Evolutionary conservation across 2,329 filamentous ascomycete species (phyloP).

Genomic region (Phoma sp.): DNA sequence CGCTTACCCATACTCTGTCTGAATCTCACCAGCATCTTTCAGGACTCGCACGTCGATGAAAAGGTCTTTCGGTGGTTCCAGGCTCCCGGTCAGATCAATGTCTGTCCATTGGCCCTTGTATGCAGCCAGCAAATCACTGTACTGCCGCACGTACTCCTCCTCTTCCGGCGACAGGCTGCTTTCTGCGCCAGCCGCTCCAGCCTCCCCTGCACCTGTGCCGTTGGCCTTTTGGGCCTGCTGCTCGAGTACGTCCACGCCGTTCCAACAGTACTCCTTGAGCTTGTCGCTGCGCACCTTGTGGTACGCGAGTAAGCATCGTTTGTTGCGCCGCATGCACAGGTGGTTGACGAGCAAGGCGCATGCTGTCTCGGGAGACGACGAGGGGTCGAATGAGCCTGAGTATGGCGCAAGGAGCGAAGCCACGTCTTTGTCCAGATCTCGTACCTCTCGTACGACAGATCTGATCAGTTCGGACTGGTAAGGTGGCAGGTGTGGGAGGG

Average conservation of each 20-base stretch:
- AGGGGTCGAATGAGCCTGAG: constrained; percentile 83
- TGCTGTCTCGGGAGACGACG: constrained; percentile 80
- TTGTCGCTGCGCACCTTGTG: constrained; percentile 90
- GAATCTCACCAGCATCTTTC: constrained; percentile 97
- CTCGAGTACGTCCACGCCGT: constrained; percentile 82
- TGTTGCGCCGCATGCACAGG: constrained; percentile 93
- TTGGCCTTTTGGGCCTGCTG: constrained; percentile 50
- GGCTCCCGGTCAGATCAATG: constrained; percentile 89
- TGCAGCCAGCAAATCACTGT: constrained; percentile 88
- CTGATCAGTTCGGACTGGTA: constrained; percentile 94
- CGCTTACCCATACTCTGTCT: constrained; percentile 95
- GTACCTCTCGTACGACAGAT: constrained; percentile 85
- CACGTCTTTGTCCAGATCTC: constrained; percentile 89
- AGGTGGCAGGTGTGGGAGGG: constrained; percentile 81
- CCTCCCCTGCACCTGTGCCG: constrained; percentile 52
- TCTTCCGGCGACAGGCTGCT: constrained; percentile 93
- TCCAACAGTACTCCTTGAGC: constrained; percentile 93
- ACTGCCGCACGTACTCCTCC: constrained; percentile 93
- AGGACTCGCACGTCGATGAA: constrained; percentile 97
- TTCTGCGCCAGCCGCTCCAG: constrained; percentile 56
- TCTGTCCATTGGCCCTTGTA: constrained; percentile 99
- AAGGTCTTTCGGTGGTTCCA: constrained; percentile 92
- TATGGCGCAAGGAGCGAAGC: constrained; percentile 80
- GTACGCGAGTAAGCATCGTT: constrained; percentile 92
- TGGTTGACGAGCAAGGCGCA: constrained; percentile 93